These are phyloP conservation scores for Fusarium agapanthi DNA, from an alignment of 2,329 filamentous ascomycete genomes.

Conservation along the genomic window DNA sequence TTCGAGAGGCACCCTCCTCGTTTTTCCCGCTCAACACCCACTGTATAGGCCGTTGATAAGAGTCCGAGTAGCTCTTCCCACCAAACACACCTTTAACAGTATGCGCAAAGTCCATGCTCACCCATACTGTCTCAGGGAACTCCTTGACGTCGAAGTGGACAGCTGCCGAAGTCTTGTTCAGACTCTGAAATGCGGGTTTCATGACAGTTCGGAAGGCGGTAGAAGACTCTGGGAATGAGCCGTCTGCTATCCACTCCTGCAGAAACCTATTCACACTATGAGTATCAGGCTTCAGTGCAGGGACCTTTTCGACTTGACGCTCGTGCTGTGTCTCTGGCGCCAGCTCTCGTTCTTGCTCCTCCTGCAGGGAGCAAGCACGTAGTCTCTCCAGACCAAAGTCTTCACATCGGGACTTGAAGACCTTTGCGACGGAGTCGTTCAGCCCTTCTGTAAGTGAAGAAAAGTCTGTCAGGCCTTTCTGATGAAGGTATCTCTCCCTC, in stretches of 20 bases:
- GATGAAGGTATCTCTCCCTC: conserved; percentile 60
- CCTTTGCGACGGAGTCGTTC: accelerated
- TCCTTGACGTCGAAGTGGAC: conserved; percentile 3
- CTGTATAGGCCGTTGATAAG: conserved; percentile 37
- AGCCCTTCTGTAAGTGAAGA: not conserved
- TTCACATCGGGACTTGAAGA: not conserved
- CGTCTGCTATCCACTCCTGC: not conserved
- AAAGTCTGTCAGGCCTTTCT: not conserved
- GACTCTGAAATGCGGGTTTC: conserved; percentile 26
- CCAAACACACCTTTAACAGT: conserved; percentile 5
- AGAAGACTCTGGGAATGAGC: not conserved
- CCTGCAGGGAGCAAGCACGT: conserved; percentile 52
- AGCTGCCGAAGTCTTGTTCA: conserved; percentile 30
- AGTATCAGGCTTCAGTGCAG: conserved; percentile 39
- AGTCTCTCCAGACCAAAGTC: conserved; percentile 22
- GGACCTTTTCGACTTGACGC: conserved; percentile 60
- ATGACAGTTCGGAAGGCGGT: not conserved
- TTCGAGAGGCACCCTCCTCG: accelerated
- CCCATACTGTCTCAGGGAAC: conserved; percentile 25
- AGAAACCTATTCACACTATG: conserved; percentile 59
- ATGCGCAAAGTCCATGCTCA: conserved; percentile 30
- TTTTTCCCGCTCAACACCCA: conserved; percentile 26
- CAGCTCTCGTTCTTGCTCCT: conserved; percentile 76
- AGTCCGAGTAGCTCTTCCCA: conserved; percentile 12
- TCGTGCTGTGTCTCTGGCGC: conserved; percentile 71